Conservation (phyloP, 345 rosid species). For the Eucalyptus paniculata region DNA sequence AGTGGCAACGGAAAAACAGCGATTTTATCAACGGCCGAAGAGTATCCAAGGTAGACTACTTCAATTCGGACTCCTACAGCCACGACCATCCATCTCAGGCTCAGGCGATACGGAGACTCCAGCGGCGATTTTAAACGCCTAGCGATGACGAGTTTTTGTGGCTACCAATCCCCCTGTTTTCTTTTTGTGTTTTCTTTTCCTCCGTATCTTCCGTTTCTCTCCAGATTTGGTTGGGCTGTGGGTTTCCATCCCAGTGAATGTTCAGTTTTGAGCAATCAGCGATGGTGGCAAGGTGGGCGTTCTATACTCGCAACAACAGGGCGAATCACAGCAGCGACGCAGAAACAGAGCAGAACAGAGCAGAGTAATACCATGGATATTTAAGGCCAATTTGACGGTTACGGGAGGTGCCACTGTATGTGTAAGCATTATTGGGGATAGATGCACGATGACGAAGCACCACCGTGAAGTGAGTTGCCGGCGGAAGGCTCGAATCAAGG, state of each 20-base stretch:
- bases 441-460: background rate
- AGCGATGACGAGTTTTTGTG: background rate
- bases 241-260: no score
- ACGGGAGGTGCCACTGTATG: background rate
- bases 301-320: background rate
- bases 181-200: background rate
- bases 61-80: background rate
- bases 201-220: background rate
- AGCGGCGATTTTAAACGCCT: no score
- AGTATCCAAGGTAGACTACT: background rate
- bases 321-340: background rate
- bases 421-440: accelerated
- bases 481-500: background rate
- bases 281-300: background rate
- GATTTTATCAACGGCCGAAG: background rate
- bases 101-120: background rate
- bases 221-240: no score
- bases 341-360: background rate
- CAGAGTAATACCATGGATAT: background rate
- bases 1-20: background rate
- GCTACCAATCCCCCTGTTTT: background rate
- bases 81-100: background rate
- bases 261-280: no score
- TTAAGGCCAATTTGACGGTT: background rate
- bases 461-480: background rate